phyloP scores from a whole-genome alignment of 225 moss, liverwort and hornwort species.

The Ulota crispa region DNA sequence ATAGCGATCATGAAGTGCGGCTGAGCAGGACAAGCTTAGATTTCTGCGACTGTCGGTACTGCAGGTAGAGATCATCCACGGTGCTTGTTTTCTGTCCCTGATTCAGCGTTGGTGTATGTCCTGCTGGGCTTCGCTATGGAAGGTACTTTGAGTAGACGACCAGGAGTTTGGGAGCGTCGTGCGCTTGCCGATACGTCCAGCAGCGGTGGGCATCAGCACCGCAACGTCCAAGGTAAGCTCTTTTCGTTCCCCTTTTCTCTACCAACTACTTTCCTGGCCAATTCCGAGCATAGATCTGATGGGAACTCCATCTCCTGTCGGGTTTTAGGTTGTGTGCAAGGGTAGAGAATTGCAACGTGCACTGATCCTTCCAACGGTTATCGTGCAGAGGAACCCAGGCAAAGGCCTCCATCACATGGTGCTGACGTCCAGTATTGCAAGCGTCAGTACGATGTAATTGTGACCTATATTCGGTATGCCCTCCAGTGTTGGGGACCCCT shows the following conservation, averaged over 20 bases:
- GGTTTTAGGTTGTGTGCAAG: neutral
- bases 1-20: too few species aligned
- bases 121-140: neutral
- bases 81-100: neutral
- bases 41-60: too few species aligned
- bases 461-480: neutral
- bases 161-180: neutral
- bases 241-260: neutral
- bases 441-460: neutral
- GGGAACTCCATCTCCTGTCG: neutral
- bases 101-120: neutral
- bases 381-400: neutral
- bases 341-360: neutral
- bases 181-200: neutral
- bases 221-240: neutral
- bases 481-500: neutral
- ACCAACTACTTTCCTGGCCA: neutral
- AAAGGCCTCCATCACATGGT: fast-evolving
- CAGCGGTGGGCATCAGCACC: neutral
- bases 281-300: neutral
- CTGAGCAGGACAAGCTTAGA: too few species aligned
- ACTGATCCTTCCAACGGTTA: neutral
- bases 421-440: neutral
- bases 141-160: neutral
- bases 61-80: neutral